A percentile compares a stretch with the other conserved stretches of the same genome.
Evolutionary conservation across 2,329 filamentous ascomycete genomes (phyloP).

Genomic region (Emergomyces pasteurianus): DNA sequence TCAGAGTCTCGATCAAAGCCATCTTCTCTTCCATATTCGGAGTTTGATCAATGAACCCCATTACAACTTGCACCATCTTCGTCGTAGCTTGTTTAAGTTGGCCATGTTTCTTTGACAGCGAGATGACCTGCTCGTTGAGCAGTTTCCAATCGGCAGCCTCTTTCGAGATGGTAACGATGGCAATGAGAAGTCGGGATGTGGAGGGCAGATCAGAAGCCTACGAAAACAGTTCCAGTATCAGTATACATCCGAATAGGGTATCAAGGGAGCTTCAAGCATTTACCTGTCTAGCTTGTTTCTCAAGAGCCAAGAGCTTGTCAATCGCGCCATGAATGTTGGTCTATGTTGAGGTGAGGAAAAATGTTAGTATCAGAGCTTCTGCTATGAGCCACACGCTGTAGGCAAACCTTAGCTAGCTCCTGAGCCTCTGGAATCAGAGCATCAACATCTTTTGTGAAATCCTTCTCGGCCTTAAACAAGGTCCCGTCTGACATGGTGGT

Average conservation of each 20-base stretch:
- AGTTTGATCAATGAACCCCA: slow-evolving; percentile 78
- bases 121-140: slow-evolving; percentile 89
- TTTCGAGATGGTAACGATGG: slow-evolving; percentile 91
- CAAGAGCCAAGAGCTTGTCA: slow-evolving; percentile 80
- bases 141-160: slow-evolving; percentile 84
- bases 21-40: slow-evolving; percentile 80
- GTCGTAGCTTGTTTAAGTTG: slow-evolving; percentile 98
- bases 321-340: slow-evolving; percentile 71
- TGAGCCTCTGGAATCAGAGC: slow-evolving; percentile 82
- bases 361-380: slow-evolving; percentile 6
- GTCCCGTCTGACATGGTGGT: slow-evolving; percentile 66
- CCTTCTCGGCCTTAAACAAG: slow-evolving; percentile 88
- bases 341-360: slow-evolving; percentile 13
- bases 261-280: slow-evolving; percentile 11
- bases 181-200: slow-evolving; percentile 75
- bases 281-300: slow-evolving; percentile 97
- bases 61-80: slow-evolving; percentile 96
- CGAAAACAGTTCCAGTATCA: slow-evolving; percentile 5
- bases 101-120: slow-evolving; percentile 98
- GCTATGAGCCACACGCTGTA: neutral
- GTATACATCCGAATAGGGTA: slow-evolving; percentile 2
- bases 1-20: slow-evolving; percentile 83
- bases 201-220: slow-evolving; percentile 92
- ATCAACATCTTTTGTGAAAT: slow-evolving; percentile 95
- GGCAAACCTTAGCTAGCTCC: slow-evolving; percentile 66